phyloP scores from a whole-genome alignment of 495 filamentous ascomycete species.

The Aspergillus avenaceus region DNA sequence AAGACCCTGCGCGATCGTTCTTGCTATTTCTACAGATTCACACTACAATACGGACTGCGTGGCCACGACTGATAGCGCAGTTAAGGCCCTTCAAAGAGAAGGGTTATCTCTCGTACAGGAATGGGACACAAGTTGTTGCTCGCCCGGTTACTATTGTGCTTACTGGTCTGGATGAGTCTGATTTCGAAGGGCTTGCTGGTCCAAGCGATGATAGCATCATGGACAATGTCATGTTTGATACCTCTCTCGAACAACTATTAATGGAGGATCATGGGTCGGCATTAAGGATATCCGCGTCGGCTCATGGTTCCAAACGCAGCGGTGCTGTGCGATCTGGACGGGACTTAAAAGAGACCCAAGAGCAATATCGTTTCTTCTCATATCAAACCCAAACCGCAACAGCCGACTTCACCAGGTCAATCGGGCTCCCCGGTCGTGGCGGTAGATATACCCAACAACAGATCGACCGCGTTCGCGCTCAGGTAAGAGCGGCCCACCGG shows the following conservation, averaged over 20 bases:
- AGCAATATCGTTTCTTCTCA: neutral
- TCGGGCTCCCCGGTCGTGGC: constrained; percentile 28
- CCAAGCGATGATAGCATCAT: constrained; percentile 37
- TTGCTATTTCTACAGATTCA: constrained; percentile 35
- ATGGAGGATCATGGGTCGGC: neutral
- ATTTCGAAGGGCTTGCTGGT: constrained; percentile 26
- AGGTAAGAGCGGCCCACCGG: constrained; percentile 55
- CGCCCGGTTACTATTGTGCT: constrained; percentile 69
- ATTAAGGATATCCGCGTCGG: neutral
- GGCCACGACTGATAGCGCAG: constrained; percentile 41
- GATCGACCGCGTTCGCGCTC: constrained; percentile 47
- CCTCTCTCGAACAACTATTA: neutral
- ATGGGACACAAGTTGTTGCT: constrained; percentile 38
- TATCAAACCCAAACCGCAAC: constrained; percentile 29
- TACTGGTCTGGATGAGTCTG: constrained; percentile 60
- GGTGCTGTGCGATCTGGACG: neutral
- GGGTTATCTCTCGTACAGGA: constrained; percentile 55
- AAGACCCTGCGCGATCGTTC: constrained; percentile 19
- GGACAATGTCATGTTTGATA: constrained; percentile 63
- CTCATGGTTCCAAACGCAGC: neutral
- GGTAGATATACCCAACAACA: constrained; percentile 41
- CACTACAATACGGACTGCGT: constrained; percentile 42
- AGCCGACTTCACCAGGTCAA: constrained; percentile 36
- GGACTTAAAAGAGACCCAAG: neutral
- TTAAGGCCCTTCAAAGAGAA: constrained; percentile 54